phyloP scores from a whole-genome alignment of 345 rosid species.

The Melaleuca quinquenervia region DNA sequence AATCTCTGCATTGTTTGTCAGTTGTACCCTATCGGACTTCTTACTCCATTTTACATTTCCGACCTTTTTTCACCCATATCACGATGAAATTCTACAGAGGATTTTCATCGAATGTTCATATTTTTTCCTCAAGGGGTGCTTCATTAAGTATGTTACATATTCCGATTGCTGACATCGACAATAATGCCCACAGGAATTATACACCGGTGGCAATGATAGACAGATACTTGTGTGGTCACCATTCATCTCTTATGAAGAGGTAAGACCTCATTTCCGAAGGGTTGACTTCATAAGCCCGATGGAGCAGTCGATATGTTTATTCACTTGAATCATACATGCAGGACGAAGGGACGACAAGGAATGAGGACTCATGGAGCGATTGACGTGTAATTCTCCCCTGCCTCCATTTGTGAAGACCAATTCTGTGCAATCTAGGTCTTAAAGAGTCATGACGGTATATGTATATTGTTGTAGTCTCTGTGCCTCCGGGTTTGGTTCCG shows the following conservation, averaged over 20 bases:
- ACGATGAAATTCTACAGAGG: background rate
- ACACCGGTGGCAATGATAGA: constrained; percentile 72
- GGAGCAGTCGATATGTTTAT: background rate
- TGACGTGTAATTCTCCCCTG: constrained; percentile 5
- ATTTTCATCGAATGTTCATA: background rate
- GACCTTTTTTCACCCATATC: background rate
- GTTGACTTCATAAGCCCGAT: background rate
- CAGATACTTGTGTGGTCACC: constrained; percentile 94
- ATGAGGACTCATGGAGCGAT: constrained; percentile 73
- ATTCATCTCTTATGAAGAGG: constrained; percentile 24
- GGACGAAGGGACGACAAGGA: constrained; percentile 33
- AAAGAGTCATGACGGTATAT: background rate
- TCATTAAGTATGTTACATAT: background rate
- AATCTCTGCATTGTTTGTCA: background rate
- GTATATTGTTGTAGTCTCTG: background rate
- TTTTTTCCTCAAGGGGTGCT: background rate
- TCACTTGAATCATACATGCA: constrained; percentile 12
- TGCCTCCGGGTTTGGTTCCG: background rate
- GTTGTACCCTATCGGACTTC: background rate
- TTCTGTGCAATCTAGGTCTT: background rate
- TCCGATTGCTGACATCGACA: background rate
- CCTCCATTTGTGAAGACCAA: background rate
- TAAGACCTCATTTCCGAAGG: background rate
- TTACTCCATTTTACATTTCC: background rate
- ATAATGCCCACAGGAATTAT: constrained; percentile 46